Conservation (phyloP, 305 asterid species). For the Plantago coronopus region DNA sequence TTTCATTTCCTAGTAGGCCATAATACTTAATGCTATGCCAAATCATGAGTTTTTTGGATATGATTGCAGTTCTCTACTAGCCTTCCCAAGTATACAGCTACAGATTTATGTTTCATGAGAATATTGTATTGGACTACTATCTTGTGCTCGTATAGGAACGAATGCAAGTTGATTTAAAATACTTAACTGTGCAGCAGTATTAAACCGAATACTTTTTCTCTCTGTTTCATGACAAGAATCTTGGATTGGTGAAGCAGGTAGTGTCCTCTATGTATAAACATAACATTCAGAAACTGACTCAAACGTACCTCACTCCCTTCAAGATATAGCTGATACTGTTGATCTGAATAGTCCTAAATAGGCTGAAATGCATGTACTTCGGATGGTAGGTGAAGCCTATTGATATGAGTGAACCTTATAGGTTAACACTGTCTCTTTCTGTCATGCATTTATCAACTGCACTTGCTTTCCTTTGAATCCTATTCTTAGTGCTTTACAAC, state of each 20-base stretch:
- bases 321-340: slow-evolving; percentile 86
- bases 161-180: slow-evolving; percentile 7
- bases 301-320: slow-evolving; percentile 88
- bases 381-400: slow-evolving; percentile 58
- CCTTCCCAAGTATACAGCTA: slow-evolving; percentile 87
- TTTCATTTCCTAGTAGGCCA: background rate
- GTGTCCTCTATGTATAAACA: slow-evolving; percentile 91
- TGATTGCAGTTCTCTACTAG: slow-evolving; percentile 67
- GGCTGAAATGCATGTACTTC: slow-evolving; percentile 98
- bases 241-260: slow-evolving; percentile 95
- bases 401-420: no score
- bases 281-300: slow-evolving; percentile 96
- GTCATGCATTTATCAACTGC: background rate
- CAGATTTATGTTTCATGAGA: no score
- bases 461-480: background rate
- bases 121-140: no score
- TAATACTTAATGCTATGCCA: slow-evolving; percentile 5
- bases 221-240: slow-evolving; percentile 71
- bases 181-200: slow-evolving; percentile 11
- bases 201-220: slow-evolving; percentile 6
- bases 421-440: no score
- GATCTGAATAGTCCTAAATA: slow-evolving; percentile 72
- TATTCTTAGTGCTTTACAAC: background rate
- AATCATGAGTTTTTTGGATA: slow-evolving; percentile 6
- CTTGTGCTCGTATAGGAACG: no score